Evolutionary conservation across 768 basidiomycete genomes (phyloP), one percentile per base, ranked within the genome.

Genomic region (Hebeloma cylindrosporum): DNA sequence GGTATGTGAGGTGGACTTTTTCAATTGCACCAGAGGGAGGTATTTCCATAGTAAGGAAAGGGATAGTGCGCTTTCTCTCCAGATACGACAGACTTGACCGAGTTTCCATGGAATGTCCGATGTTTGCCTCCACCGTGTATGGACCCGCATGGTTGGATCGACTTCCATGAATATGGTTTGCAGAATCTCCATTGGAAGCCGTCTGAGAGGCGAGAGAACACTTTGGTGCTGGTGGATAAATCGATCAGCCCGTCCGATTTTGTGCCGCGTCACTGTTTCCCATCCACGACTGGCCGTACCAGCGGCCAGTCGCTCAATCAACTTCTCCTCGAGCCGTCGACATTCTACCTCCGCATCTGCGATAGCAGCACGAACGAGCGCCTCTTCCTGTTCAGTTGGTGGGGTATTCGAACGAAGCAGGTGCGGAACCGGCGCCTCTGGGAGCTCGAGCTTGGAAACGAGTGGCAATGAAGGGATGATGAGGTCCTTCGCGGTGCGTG

Each of bases 151-250:
- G 29, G 36, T 33, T 27, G 38, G 40, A 39, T 36, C 45, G 43
- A 32, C 20, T 40, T 44, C 45, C 10, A 46, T 25, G 37, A 64
- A 60, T 27, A 64, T 59, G 22, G 58, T 54, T 34, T 54, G 51
- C 2, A 56, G 32, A 14, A 63, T 40, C 45, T 64, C 61, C 1
- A 48, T 33, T 7, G 63, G 61, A 14, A 64, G 26, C 8, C 49
- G 48, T 9, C 61, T 57, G 9, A 60, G 39, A 35, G 56, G 47
- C 3, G 60, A 59, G 29, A 60, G 20, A 10, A 60, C 41, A 8
- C 25, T 41, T 16, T 51, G 45, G 27, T 62, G 60, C 18, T 53
- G 50, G 21, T 46, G 38, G 26, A 57, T 42, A 31, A 61, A 63
- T 6, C 46, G 29, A 2, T 35, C 46, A 1, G 48, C 50, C 26